These are phyloP conservation scores for Mrakia blollopis DNA, from an alignment of 768 basidiomycete species.

Conservation along the genomic window DNA sequence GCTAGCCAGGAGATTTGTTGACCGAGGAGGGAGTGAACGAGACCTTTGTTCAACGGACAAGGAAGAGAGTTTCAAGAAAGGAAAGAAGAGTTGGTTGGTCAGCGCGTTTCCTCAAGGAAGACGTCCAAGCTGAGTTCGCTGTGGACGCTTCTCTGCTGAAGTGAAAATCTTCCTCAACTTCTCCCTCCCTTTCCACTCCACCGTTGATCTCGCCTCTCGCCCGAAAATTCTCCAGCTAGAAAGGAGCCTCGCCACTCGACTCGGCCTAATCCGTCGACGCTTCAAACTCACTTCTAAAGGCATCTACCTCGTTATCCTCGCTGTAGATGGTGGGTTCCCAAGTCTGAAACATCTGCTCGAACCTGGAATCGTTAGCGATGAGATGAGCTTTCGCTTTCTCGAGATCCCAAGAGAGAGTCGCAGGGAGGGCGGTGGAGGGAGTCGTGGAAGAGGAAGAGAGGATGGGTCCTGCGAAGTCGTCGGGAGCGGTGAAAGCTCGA, in stretches of 20 bases:
- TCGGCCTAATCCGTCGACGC: background rate
- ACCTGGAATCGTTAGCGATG: conserved; percentile 61
- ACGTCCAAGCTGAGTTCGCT: too few relatives aligned
- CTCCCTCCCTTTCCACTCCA: background rate
- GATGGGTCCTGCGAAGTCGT: background rate
- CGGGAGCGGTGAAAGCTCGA: background rate
- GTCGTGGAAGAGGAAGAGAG: background rate
- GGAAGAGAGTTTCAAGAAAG: background rate
- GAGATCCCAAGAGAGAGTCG: conserved; percentile 69
- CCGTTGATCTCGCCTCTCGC: background rate
- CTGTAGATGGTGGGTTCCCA: conserved; percentile 73
- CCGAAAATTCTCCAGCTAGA: background rate
- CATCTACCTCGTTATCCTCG: conserved; percentile 67
- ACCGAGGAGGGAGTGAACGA: conserved; percentile 65
- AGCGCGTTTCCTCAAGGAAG: background rate
- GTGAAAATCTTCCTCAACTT: too few relatives aligned
- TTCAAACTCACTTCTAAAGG: conserved; percentile 50
- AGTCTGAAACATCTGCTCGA: conserved; percentile 60
- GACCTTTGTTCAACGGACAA: conserved; percentile 51
- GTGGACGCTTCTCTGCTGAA: too few relatives aligned
- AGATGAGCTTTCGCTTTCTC: conserved; percentile 70
- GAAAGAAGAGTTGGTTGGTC: background rate
- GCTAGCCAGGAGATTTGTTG: conserved; percentile 85
- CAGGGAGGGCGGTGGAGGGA: conserved; percentile 54
- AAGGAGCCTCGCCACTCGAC: background rate